Evolutionary conservation across 164 flowering plant genomes (phyloP), one percentile per base, ranked within the genome.

Genomic region (Chloranthus sessilifolius): DNA sequence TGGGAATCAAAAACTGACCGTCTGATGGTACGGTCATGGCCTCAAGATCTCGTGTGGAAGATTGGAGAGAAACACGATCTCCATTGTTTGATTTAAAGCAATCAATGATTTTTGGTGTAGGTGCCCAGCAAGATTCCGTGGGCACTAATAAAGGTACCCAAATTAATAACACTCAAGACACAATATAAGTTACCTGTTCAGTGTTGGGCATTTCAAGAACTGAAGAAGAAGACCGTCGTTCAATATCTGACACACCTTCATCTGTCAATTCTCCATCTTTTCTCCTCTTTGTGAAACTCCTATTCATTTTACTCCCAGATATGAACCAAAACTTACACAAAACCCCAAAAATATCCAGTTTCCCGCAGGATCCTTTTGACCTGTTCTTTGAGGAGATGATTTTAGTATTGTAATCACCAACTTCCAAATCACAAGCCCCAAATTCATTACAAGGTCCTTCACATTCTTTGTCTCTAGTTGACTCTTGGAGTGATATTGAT

Each of bases 211-310:
- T 49, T 46, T 61, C 68, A 49, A 33, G 15, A 44, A 27, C 55
- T 2, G 68, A 48, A 23, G 73, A 59, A 19, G 66, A 58, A 43
- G 61, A 60, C 49, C 55, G 55, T 44, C 63, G 63, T 36, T 72
- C 74, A 31, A 53, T 46, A 48, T 55, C 63, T 7, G 19, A 34
- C 3, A 36, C 15, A 31, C 24, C 30, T 29, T 58, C 45, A 41
- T 49, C 36, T 16, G 24, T 38, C 65, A 53, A 21, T 44, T 75
- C 79, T 55, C 71, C 84, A 65, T 74, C 81, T 63, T 79, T 69
- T 60, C 64, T 49, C 57, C 57, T 69, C 55, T 74, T 76, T 16
- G 72, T 54, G 51, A 56, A 70, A 44, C 53, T 65, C 54, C 64
- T 61, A 17, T 35, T 6, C 45, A 56, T 35, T 39, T 55, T 59